phyloP scores from a whole-genome alignment of 192 early-diverging fungal species.

The Allomyces javanicus region DNA sequence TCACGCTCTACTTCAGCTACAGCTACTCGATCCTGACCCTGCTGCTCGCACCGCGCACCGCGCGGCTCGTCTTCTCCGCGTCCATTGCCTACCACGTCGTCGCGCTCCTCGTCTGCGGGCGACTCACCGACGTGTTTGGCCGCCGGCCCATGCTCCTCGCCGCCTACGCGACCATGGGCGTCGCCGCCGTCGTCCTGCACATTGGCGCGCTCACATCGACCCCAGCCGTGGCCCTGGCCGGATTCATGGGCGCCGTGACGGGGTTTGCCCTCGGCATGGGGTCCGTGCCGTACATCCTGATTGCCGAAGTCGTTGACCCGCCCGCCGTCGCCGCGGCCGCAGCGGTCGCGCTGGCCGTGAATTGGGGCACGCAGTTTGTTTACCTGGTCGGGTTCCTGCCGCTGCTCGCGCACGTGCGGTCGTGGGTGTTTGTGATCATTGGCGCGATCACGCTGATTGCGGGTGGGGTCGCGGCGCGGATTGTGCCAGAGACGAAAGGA shows the following conservation, averaged over 20 bases:
- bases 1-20: not conserved
- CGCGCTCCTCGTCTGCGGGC: not conserved
- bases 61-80: not conserved
- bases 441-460: not conserved
- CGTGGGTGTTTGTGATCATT: not conserved
- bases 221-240: not conserved
- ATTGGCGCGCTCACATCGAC: not conserved
- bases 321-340: not conserved
- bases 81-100: not conserved
- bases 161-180: not conserved
- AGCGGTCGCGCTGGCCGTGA: not conserved
- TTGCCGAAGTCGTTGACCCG: not conserved
- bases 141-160: not conserved
- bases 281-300: not conserved
- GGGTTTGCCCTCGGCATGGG: not conserved
- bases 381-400: not conserved
- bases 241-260: not conserved
- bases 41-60: not conserved
- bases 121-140: not conserved
- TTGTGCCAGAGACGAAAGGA: not conserved
- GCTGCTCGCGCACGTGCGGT: not conserved
- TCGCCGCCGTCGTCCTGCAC: not conserved
- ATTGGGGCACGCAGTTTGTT: not conserved
- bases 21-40: not conserved
- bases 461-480: not conserved